Base-by-base conservation (phyloP, 192 early-diverging fungal species). In the Backusella sp. region DNA sequence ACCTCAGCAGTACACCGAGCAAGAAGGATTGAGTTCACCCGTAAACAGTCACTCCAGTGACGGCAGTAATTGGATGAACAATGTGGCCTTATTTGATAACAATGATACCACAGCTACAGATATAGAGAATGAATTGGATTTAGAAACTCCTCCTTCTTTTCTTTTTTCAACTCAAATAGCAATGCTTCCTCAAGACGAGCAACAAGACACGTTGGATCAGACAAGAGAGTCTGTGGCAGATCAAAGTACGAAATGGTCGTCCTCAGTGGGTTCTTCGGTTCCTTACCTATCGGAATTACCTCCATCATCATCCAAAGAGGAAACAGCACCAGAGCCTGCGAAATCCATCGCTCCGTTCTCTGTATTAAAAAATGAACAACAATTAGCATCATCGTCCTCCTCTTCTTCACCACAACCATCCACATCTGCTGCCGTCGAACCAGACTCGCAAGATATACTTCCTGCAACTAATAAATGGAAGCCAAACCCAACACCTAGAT, bases 1-100 rank as follows among this genome's bases (percentile, higher is more conserved):
- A 37, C 35, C 35, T 11, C 35, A 69, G 12, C 34, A 41, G 0
- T 39, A 69, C 23, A 23, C 1, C 41, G 37, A 41, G 12, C 19
- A 69, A 5, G 68, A 69, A 8, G 68, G 12, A 5, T n/a, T 37
- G 36, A 41, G 19, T 1, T 62, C 56, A 26, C 56, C 56, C 4
- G 56, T 62, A 62, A 62, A 62, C 56, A 62, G 56, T 62, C 56
- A 62, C 56, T 62, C 56, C 11, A 62, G 56, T 62, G 56, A 62
- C 23, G 56, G 56, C 56, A 62, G 56, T 62, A 26, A 62, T 62
- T 62, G 56, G 56, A 28, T 62, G 56, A 62, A 59, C 53, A 59
- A 26, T 28, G 23, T 62, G 23, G 56, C 56, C 56, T 62, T 62
- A 62, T 62, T 62, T 62, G 56, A 62, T 62, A 62, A 62, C 56